phyloP scores from a whole-genome alignment of 805 yeast species.

The Ogataea methylovora region DNA sequence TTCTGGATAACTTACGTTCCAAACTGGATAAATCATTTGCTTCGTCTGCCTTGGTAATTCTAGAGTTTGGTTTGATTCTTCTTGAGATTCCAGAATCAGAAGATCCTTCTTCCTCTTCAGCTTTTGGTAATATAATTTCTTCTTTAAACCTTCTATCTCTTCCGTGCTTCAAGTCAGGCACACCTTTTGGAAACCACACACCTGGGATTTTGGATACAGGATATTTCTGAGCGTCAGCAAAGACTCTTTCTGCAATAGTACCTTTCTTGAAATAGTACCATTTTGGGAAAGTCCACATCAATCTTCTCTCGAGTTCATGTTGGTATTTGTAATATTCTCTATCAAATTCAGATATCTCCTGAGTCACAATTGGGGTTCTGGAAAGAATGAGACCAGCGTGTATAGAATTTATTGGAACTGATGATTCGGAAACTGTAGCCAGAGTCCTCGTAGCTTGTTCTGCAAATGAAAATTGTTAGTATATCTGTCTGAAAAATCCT shows the following conservation, averaged over 20 bases:
- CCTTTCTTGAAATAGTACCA: slow-evolving; percentile 89
- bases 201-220: slow-evolving; percentile 69
- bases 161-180: slow-evolving; percentile 78
- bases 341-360: slow-evolving; percentile 68
- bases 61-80: slow-evolving; percentile 61
- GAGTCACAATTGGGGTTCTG: slow-evolving; percentile 79
- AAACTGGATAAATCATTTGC: slow-evolving; percentile 54
- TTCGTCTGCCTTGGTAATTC: slow-evolving; percentile 73
- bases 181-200: slow-evolving; percentile 74
- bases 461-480: slow-evolving; percentile 1
- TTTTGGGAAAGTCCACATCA: slow-evolving; percentile 97
- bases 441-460: slow-evolving; percentile 7
- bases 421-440: slow-evolving; percentile 4
- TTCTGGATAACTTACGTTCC: slow-evolving; percentile 72
- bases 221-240: slow-evolving; percentile 63
- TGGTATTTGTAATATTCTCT: slow-evolving; percentile 73
- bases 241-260: slow-evolving; percentile 78
- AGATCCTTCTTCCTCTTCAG: slow-evolving; percentile 31
- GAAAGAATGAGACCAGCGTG: slow-evolving; percentile 59
- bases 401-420: slow-evolving; percentile 9
- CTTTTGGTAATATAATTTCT: slow-evolving; percentile 65
- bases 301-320: slow-evolving; percentile 74
- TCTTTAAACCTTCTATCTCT: slow-evolving; percentile 86
- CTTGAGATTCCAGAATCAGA: slow-evolving; percentile 36
- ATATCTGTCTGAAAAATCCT: not conserved